Evolutionary conservation across 169 alveolate genomes (phyloP), one percentile per base, ranked within the genome.

Genomic region (Plasmodium adleri): DNA sequence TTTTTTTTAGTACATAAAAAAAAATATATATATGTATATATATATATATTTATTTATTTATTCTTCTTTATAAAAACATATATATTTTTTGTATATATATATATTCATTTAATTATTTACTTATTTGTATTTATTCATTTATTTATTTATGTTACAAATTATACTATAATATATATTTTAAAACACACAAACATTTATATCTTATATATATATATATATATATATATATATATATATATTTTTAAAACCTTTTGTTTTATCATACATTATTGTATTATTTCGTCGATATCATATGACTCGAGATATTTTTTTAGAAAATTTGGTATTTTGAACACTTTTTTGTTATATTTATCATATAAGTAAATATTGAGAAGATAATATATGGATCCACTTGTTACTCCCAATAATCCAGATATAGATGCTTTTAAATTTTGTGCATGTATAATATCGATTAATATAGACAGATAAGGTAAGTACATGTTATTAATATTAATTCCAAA

Each of bases 391-490:
- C 89, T 78, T 58, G 76, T 78, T 56, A 78, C 72, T 8, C 89
- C 89, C 49, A 78, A 70, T 64, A 78, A 49, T 58, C 89, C 89
- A 12, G 89, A 78, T 56, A 78, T 24, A n/a, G 89, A 78, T 28
- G 89, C 89, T 13, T 78, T 78, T 58, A 78, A 78, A 66, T 50
- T 49, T 78, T 78, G 89, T 49, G 89, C 89, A 66, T 78, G 80
- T 45, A 78, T 64, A 66, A 78, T 78, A 78, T 78, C 89, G 54
- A 78, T 78, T 17, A 78, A 50, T 58, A 78, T 66, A 56, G 89
- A 78, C n/a, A 78, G 67, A 78, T 78, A 78, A 4, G 89, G 89
- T 28, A 78, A 78, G 47, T 78, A 78, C 20, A 78, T 78, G 39
- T 78, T 78, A 76, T 78, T 64, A 24, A 78, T 78, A 78, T 64